phyloP scores from a whole-genome alignment of 768 basidiomycete species.

The Boletus rufocinnamomeus region DNA sequence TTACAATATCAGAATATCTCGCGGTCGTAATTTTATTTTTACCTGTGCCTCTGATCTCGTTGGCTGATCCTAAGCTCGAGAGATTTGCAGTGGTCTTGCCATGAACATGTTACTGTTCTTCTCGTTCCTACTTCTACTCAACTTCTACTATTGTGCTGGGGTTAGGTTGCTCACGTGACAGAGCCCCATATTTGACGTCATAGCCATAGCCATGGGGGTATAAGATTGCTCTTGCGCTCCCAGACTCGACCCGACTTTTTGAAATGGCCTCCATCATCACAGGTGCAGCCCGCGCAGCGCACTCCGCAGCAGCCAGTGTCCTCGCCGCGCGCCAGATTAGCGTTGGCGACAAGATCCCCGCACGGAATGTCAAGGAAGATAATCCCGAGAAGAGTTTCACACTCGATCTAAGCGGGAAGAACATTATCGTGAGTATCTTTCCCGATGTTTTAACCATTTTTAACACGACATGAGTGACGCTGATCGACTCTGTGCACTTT shows the following conservation, averaged over 20 bases:
- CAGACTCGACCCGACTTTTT: background rate
- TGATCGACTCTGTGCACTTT: background rate
- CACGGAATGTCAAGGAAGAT: conserved; percentile 58
- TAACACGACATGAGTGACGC: background rate
- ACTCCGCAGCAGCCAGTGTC: conserved; percentile 53
- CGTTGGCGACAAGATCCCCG: conserved; percentile 45
- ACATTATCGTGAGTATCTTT: conserved; percentile 53
- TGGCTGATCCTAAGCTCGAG: background rate
- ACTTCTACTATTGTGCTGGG: background rate
- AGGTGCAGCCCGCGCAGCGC: conserved; percentile 52
- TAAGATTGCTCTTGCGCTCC: background rate
- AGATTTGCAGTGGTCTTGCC: background rate
- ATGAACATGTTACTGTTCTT: background rate
- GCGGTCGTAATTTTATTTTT: conserved; percentile 52
- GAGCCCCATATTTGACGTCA: background rate
- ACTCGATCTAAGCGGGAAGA: conserved; percentile 58
- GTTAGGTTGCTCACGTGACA: conserved; percentile 3
- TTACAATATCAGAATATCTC: conserved; percentile 82
- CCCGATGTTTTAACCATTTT: background rate
- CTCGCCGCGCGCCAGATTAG: conserved; percentile 48
- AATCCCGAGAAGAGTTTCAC: conserved; percentile 44
- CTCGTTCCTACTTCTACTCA: too few species aligned
- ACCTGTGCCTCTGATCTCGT: background rate
- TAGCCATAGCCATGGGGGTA: too few species aligned
- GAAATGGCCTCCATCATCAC: conserved; percentile 52